Percentiles rank a stretch among this genome's conserved stretches.
phyloP scores from a whole-genome alignment of 2,329 filamentous ascomycete species.

The Trichoderma breve region DNA sequence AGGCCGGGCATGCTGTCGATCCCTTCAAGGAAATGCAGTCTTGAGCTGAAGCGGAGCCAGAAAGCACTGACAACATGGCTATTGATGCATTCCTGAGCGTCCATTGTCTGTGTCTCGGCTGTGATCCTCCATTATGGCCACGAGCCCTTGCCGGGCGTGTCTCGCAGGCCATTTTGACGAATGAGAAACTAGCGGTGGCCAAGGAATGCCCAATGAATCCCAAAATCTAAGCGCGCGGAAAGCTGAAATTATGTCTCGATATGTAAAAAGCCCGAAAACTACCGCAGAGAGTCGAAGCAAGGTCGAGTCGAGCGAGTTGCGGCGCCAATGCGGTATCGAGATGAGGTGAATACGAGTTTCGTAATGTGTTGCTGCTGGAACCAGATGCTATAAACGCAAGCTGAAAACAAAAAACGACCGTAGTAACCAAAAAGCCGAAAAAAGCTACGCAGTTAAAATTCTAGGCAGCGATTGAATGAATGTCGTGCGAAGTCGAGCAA shows the following conservation, averaged over 20 bases:
- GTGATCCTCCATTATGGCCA: background rate
- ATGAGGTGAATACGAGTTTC: background rate
- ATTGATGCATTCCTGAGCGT: conserved; percentile 27
- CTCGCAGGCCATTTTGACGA: conserved; percentile 11
- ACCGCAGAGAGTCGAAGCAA: background rate
- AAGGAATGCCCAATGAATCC: background rate
- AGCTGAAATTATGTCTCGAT: background rate
- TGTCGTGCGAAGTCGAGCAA: conserved; percentile 7
- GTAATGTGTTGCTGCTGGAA: conserved; percentile 26
- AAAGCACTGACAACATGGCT: conserved; percentile 29
- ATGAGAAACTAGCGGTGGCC: conserved; percentile 4
- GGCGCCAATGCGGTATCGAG: background rate
- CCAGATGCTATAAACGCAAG: conserved; percentile 28
- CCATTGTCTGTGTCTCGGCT: conserved; percentile 22
- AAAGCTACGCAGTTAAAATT: background rate
- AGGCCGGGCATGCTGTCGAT: conserved; percentile 71
- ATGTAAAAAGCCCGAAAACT: background rate
- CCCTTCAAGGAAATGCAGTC: conserved; percentile 65
- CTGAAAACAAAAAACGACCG: conserved; percentile 23
- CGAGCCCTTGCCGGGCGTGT: conserved; percentile 19
- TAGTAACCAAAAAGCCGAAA: conserved; percentile 33
- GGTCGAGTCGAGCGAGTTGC: background rate
- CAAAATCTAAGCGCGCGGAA: background rate
- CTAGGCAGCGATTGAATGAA: conserved; percentile 11
- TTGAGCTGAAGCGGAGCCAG: conserved; percentile 39